phyloP scores from a whole-genome alignment of 148 eudicot genomes.

The Chenopodium quinoa region DNA sequence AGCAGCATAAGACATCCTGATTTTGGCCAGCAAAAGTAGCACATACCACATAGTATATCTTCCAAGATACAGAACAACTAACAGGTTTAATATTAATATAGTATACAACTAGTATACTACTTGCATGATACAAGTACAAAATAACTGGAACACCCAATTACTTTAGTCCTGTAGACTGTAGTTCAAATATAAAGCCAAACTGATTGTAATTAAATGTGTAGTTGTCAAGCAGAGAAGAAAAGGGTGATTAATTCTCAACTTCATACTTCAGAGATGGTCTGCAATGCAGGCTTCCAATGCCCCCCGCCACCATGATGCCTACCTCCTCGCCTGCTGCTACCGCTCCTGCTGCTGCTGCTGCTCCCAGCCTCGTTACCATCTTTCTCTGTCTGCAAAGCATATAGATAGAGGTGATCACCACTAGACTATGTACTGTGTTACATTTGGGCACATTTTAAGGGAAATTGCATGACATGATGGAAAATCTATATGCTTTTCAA shows the following conservation, averaged over 20 bases:
- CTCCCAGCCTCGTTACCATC: background rate
- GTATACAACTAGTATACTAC: no score
- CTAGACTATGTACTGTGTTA: background rate
- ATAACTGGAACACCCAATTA: background rate
- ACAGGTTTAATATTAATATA: background rate
- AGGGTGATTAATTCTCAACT: constrained; percentile 22
- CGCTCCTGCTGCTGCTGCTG: background rate
- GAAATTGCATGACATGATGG: background rate
- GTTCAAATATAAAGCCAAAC: background rate
- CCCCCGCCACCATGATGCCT: constrained; percentile 23
- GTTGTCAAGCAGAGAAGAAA: background rate
- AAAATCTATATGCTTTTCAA: background rate
- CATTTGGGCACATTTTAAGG: background rate
- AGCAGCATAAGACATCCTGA: background rate
- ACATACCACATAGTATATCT: background rate
- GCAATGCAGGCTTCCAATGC: constrained; percentile 80
- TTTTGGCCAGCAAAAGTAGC: background rate
- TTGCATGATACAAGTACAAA: background rate
- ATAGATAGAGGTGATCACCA: background rate
- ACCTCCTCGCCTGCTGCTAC: background rate
- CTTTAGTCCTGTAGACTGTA: background rate
- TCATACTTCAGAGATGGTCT: constrained; percentile 75
- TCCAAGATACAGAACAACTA: background rate
- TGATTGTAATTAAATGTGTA: background rate
- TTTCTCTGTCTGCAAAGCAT: constrained; percentile 8